phyloP scores from a whole-genome alignment of 371 early-diverging fungal genomes.

The Mortierella polycephala region DNA sequence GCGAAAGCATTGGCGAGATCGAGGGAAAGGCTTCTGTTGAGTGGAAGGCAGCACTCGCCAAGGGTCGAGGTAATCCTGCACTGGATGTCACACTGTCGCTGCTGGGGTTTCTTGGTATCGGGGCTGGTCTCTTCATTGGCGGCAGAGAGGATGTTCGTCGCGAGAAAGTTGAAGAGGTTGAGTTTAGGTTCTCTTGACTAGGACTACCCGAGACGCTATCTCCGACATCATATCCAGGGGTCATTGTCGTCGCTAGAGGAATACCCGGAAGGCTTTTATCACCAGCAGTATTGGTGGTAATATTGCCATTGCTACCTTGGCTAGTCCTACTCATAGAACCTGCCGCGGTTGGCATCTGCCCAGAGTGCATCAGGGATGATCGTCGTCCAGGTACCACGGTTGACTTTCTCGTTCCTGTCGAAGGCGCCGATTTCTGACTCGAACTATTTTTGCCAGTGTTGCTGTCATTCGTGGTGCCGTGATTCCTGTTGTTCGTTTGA shows the following conservation, averaged over 20 bases:
- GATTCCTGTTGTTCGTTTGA: too few species aligned
- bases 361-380: conserved; percentile 28
- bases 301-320: background rate
- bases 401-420: conserved; percentile 17
- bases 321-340: background rate
- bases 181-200: too few species aligned
- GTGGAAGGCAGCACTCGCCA: too few species aligned
- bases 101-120: too few species aligned
- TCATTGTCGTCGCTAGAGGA: background rate
- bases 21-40: too few species aligned
- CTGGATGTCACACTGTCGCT: too few species aligned
- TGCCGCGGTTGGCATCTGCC: conserved; percentile 11
- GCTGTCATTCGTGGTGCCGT: background rate
- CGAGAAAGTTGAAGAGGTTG: background rate
- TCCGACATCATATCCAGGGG: background rate
- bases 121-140: too few species aligned
- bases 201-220: too few species aligned
- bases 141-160: background rate
- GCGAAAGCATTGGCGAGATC: too few species aligned
- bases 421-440: background rate
- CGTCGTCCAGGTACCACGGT: conserved; percentile 40
- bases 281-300: too few species aligned
- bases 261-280: too few species aligned
- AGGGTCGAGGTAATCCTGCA: too few species aligned
- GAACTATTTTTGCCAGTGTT: background rate